Percentiles rank a stretch among this genome's conserved stretches.
Evolutionary conservation across 2,329 filamentous ascomycete genomes (phyloP).

Genomic region (Trichoderma sp.): DNA sequence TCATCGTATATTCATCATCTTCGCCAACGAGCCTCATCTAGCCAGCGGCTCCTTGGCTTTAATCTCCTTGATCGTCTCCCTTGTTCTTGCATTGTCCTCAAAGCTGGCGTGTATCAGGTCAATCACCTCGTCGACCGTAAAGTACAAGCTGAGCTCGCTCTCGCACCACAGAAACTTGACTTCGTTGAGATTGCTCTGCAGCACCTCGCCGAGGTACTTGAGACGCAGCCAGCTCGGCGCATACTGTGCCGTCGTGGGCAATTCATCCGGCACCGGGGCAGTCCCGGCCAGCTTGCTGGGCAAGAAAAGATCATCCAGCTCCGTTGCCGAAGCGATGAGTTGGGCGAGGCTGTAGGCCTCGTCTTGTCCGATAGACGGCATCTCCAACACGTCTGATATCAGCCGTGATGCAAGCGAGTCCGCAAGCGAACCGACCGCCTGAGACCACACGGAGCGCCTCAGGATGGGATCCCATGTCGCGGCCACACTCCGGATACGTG

Average conservation of each 20-base stretch:
- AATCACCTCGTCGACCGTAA: constrained; percentile 61
- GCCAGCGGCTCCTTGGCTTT: constrained; percentile 46
- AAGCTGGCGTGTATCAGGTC: constrained; percentile 66
- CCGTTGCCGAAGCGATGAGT: constrained; percentile 59
- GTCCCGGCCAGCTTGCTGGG: constrained; percentile 45
- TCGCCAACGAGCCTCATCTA: not conserved
- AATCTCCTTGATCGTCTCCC: constrained; percentile 62
- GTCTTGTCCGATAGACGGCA: constrained; percentile 63
- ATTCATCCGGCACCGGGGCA: constrained; percentile 41
- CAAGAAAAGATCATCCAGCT: constrained; percentile 62
- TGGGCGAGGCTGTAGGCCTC: constrained; percentile 64
- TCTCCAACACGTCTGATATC: constrained; percentile 63
- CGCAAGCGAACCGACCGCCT: constrained; percentile 62
- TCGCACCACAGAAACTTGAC: constrained; percentile 66
- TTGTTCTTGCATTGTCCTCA: constrained; percentile 62
- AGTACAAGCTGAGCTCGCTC: constrained; percentile 66
- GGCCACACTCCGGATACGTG: constrained; percentile 57
- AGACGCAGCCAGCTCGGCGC: constrained; percentile 64
- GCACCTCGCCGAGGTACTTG: constrained; percentile 64
- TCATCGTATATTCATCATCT: constrained; percentile 5
- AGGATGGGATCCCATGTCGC: constrained; percentile 61
- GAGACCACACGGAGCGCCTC: constrained; percentile 62
- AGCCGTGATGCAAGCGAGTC: constrained; percentile 63
- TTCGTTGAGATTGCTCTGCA: constrained; percentile 68
- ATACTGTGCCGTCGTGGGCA: constrained; percentile 62